phyloP scores from a whole-genome alignment of 768 basidiomycete genomes.

The Leccinum fibrillosum region DNA sequence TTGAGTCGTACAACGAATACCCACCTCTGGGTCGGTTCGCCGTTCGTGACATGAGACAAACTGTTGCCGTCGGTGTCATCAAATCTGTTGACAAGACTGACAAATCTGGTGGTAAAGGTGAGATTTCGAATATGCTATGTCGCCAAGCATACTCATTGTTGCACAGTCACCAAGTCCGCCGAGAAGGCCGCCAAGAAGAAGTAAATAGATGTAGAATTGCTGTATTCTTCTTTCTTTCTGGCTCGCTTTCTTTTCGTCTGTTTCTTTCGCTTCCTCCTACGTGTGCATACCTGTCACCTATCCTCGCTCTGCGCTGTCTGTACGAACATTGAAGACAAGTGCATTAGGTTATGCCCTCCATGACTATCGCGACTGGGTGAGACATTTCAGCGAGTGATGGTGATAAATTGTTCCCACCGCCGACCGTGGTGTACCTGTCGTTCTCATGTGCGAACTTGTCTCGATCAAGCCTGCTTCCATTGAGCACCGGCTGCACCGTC shows the following conservation, averaged over 20 bases:
- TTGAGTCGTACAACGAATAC: slow-evolving; percentile 93
- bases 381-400: background rate
- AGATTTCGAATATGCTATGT: slow-evolving; percentile 20
- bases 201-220: slow-evolving; percentile 84
- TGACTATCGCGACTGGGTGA: background rate
- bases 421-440: background rate
- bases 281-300: slow-evolving; percentile 35
- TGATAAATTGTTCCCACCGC: too few species aligned
- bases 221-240: slow-evolving; percentile 56
- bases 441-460: slow-evolving; percentile 9
- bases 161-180: slow-evolving; percentile 84
- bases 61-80: slow-evolving; percentile 98
- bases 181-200: slow-evolving; percentile 97
- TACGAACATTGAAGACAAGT: slow-evolving; percentile 43
- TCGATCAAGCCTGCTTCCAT: background rate
- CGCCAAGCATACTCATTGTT: slow-evolving; percentile 12
- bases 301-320: slow-evolving; percentile 40
- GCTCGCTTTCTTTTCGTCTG: slow-evolving; percentile 41
- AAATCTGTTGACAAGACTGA: slow-evolving; percentile 97
- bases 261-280: slow-evolving; percentile 26
- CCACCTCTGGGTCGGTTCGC: slow-evolving; percentile 99
- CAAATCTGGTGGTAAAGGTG: slow-evolving; percentile 83
- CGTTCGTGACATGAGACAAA: slow-evolving; percentile 99
- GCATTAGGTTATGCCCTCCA: slow-evolving; percentile 21
- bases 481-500: background rate